Base-by-base conservation (phyloP, 345 rosid genomes). In the Syzygium oleosum region DNA sequence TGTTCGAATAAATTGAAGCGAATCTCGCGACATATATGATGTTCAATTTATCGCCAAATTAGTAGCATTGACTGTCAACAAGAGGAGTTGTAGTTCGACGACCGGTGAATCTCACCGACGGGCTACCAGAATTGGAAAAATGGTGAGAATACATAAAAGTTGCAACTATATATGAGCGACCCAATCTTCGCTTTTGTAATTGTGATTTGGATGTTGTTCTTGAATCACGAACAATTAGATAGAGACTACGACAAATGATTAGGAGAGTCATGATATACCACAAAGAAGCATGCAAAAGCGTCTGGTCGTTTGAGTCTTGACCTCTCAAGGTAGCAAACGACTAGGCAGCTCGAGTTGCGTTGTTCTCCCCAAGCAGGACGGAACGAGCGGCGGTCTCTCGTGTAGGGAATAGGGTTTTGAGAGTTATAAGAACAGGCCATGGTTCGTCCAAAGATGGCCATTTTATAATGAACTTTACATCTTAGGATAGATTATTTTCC, bases 31-130 rank as follows among this genome's bases (percentile, higher is more conserved):
- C 22, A 68, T 68, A 10, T 8, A 16, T 34, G 46, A 68, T 68
- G 16, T 4, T 9, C 3, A 3, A 31, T 65, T 31, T 8, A 31
- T 31, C 12, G 12, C 43, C 22, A 1, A 4, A 34, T 52, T 53
- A 53, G 56, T 53, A 21, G 21, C 46, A 17, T 68, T 12, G 0
- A 2, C 31, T 65, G 23, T 31, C 22, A 16, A 31, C 43, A 9
- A 73, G 14, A 73, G 27, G 7, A 73, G 25, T 0, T 19, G 0
- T 19, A 0, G 1, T 73, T 73, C 15, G 1, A 38, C 2, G 13
- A 22, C 7, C 49, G 83, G 19, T 38, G 25, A 73, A 34, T 10
- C 49, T 21, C 25, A 2, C 41, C 13, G 80, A 34, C 49, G 8
- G 5, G 27, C 43, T 38, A 73, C 19, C 21, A 34, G 83, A 38